Evolutionary conservation across 345 rosid species (phyloP).

Genomic region (Eucalyptus grandis): DNA sequence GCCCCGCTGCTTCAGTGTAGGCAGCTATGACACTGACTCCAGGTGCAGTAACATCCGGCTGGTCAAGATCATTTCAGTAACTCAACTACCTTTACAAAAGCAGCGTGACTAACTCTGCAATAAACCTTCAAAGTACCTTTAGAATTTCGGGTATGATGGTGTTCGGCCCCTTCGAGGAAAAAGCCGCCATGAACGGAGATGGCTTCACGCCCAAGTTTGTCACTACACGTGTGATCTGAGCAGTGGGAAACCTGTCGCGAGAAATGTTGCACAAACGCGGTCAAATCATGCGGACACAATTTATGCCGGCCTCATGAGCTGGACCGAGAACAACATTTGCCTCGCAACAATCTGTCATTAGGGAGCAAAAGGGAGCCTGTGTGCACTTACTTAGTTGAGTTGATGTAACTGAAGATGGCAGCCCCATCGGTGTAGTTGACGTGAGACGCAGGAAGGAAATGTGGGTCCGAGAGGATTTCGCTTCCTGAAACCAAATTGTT

Average conservation of each 20-base stretch:
- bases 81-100: background rate
- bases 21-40: conserved; percentile 83
- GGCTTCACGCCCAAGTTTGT: conserved; percentile 32
- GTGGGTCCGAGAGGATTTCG: conserved; percentile 49
- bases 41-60: conserved; percentile 83
- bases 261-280: background rate
- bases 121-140: conserved; percentile 19
- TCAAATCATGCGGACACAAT: background rate
- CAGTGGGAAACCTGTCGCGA: conserved; percentile 32
- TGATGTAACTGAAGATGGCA: conserved; percentile 34
- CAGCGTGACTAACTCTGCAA: background rate
- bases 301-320: background rate
- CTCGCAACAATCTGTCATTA: background rate
- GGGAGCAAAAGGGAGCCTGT: background rate
- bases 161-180: conserved; percentile 81
- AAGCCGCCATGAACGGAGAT: conserved; percentile 66
- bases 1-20: conserved; percentile 43
- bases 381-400: conserved; percentile 27
- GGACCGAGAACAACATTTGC: background rate
- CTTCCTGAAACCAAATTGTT: conserved; percentile 27
- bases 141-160: conserved; percentile 50
- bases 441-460: conserved; percentile 71
- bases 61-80: background rate
- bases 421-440: conserved; percentile 39
- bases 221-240: conserved; percentile 26